Percentiles rank a stretch among this genome's conserved stretches.
Evolutionary conservation across 208 protist genomes (phyloP).

Genomic region (Jaenimonas drosophilae): DNA sequence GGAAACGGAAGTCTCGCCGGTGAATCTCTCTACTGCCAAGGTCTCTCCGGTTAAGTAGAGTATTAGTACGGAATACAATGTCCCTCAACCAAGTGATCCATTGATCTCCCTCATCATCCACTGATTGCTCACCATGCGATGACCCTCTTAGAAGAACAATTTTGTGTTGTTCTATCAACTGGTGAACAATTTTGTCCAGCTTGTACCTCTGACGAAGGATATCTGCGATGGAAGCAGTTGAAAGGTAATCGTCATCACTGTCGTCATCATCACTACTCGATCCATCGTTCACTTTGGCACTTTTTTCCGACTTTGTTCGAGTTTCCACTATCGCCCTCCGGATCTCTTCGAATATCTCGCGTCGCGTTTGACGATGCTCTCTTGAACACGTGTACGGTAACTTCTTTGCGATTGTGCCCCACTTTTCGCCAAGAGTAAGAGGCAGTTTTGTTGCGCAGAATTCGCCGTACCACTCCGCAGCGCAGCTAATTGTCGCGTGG

Average conservation of each 20-base stretch:
- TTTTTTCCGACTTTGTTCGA: no score
- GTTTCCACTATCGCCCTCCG: no score
- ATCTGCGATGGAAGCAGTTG: neutral
- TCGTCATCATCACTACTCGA: neutral
- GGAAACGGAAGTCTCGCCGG: slow-evolving; percentile 28
- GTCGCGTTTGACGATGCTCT: neutral
- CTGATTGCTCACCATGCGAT: no score
- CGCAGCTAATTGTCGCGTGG: slow-evolving; percentile 12
- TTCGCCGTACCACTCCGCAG: slow-evolving; percentile 20
- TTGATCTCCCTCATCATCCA: neutral
- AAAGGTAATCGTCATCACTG: neutral
- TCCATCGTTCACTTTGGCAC: neutral
- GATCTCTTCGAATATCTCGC: neutral
- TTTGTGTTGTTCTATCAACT: no score
- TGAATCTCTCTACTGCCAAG: slow-evolving; percentile 29
- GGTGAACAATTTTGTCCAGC: slow-evolving; percentile 6
- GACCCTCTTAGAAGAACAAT: no score
- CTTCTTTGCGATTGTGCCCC: neutral
- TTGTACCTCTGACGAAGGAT: slow-evolving; percentile 2
- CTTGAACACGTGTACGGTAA: slow-evolving; percentile 1
- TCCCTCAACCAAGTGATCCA: slow-evolving; percentile 4
- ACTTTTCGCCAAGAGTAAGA: neutral
- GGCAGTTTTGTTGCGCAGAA: slow-evolving; percentile 11
- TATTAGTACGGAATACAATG: slow-evolving; percentile 14
- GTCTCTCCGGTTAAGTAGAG: slow-evolving; percentile 19